These are phyloP conservation scores for Cymbopogon flexuosus DNA, from an alignment of 202 grass and related monocot genomes.

Conservation along the genomic window DNA sequence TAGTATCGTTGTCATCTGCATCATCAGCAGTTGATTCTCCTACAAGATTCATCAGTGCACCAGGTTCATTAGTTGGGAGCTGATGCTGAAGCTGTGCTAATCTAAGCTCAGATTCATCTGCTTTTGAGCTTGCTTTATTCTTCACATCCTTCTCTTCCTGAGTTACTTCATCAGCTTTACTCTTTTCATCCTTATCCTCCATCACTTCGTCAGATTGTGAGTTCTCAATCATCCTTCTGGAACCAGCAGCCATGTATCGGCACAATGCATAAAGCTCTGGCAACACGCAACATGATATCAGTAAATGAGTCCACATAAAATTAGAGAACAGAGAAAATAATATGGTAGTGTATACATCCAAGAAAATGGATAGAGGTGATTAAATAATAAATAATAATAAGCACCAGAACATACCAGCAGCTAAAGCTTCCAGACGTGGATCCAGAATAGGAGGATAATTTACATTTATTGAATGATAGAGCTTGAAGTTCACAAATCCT, in stretches of 20 bases:
- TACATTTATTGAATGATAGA: slow-evolving; percentile 98
- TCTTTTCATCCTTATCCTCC: slow-evolving; percentile 27
- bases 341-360: neutral
- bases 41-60: slow-evolving; percentile 85
- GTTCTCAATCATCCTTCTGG: slow-evolving; percentile 40
- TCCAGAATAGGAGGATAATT: slow-evolving; percentile 95
- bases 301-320: slow-evolving; percentile 12
- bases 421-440: slow-evolving; percentile 80
- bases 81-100: slow-evolving; percentile 91
- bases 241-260: slow-evolving; percentile 61
- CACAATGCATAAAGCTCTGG: slow-evolving; percentile 88
- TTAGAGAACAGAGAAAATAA: neutral
- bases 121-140: slow-evolving; percentile 38
- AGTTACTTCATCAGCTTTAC: neutral
- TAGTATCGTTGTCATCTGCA: slow-evolving; percentile 49
- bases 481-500: slow-evolving; percentile 92
- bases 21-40: slow-evolving; percentile 68
- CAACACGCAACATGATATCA: slow-evolving; percentile 21
- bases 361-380: neutral
- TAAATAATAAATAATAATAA: neutral
- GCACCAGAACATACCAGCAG: slow-evolving; percentile 55
- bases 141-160: slow-evolving; percentile 43
- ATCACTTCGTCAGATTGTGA: slow-evolving; percentile 18
- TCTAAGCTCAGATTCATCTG: slow-evolving; percentile 78
- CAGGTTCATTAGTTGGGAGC: slow-evolving; percentile 86